These are phyloP conservation scores for Chlorella ohadii DNA, from an alignment of 139 green algal species.

Conservation along the genomic window DNA sequence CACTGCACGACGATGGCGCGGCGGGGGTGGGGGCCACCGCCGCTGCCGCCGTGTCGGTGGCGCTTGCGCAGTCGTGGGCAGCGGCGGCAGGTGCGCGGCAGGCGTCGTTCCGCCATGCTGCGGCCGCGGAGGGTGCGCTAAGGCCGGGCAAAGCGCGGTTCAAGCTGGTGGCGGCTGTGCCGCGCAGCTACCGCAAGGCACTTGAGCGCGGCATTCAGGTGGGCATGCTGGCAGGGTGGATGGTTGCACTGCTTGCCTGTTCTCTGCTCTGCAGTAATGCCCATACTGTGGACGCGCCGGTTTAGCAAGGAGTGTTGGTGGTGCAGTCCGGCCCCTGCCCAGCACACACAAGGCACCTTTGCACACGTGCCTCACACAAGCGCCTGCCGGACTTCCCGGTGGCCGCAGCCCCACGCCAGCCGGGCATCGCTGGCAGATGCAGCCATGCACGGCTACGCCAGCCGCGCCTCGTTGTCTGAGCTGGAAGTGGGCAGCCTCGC, in stretches of 20 bases:
- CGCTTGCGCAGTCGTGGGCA: constrained; percentile 64
- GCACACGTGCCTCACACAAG: too few relatives aligned
- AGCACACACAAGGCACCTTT: too few relatives aligned
- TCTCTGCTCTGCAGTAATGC: too few relatives aligned
- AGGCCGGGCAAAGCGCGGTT: constrained; percentile 57
- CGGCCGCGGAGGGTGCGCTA: background rate
- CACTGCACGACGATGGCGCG: constrained; percentile 61
- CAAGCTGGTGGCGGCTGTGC: constrained; percentile 69
- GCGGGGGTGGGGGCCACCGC: constrained; percentile 65
- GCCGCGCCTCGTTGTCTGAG: background rate
- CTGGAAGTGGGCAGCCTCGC: background rate
- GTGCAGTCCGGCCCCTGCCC: too few relatives aligned
- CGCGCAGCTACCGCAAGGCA: constrained; percentile 22
- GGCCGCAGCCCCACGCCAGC: too few relatives aligned
- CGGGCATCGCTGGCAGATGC: too few relatives aligned
- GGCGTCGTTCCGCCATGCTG: background rate
- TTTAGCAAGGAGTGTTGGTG: too few relatives aligned
- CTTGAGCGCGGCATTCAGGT: background rate
- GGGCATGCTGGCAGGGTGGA: background rate
- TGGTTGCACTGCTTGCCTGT: background rate
- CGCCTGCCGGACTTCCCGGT: too few relatives aligned
- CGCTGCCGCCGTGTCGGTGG: constrained; percentile 68
- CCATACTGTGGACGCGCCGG: too few relatives aligned
- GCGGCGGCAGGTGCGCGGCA: constrained; percentile 31
- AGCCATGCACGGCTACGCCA: background rate